Conservation (phyloP, 2,329 filamentous ascomycete genomes). For the Neonectria ditissima region DNA sequence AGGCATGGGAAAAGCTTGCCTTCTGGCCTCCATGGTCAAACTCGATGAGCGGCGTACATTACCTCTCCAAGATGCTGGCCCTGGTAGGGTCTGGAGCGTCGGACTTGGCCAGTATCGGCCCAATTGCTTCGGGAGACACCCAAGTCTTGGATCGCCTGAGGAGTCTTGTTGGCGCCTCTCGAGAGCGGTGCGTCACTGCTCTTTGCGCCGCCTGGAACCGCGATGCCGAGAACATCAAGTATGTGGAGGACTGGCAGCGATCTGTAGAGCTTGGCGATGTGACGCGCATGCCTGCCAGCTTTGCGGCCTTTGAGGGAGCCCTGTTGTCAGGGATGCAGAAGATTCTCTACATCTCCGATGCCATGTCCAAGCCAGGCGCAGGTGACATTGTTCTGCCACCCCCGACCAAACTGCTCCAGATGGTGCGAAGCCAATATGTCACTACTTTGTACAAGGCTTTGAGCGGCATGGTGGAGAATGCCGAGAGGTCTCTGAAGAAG, state of each 20-base stretch:
- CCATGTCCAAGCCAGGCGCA: conserved; percentile 78
- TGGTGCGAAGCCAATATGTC: conserved; percentile 92
- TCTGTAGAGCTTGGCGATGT: conserved; percentile 85
- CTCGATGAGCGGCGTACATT: conserved; percentile 90
- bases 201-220: conserved; percentile 92
- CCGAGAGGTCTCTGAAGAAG: conserved; percentile 78
- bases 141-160: conserved; percentile 79
- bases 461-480: conserved; percentile 97
- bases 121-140: conserved; percentile 68
- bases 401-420: conserved; percentile 86
- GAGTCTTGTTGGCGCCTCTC: conserved; percentile 78
- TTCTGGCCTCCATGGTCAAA: conserved; percentile 98
- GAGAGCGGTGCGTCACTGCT: conserved; percentile 87
- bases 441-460: conserved; percentile 93
- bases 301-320: conserved; percentile 85
- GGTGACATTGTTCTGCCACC: conserved; percentile 87
- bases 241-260: conserved; percentile 93
- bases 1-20: conserved; percentile 91
- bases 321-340: conserved; percentile 91
- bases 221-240: conserved; percentile 92
- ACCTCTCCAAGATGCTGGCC: conserved; percentile 83
- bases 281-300: conserved; percentile 89
- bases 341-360: conserved; percentile 92
- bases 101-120: conserved; percentile 82
- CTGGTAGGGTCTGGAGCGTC: conserved; percentile 88